Percentiles rank a stretch among this genome's conserved stretches.
Evolutionary conservation across 192 early-diverging fungal species (phyloP).

Genomic region (Anaeromyces robustus): DNA sequence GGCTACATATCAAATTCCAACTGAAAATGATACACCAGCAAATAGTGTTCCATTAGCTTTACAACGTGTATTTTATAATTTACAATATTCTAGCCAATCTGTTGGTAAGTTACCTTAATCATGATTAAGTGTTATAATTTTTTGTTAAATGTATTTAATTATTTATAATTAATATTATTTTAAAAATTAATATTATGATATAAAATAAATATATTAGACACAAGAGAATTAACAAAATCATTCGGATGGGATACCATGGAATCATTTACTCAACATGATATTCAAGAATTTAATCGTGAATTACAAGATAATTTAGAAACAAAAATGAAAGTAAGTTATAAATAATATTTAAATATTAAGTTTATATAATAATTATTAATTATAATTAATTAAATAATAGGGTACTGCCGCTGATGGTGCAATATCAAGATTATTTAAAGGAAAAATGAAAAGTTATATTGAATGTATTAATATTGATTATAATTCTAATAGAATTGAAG

Average conservation of each 20-base stretch:
- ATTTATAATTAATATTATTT: background rate
- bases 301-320: slow-evolving; percentile 91
- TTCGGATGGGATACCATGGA: slow-evolving; percentile 97
- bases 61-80: slow-evolving; percentile 86
- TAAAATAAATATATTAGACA: no score
- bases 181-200: background rate
- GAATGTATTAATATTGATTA: slow-evolving; percentile 89
- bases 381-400: slow-evolving; percentile 14
- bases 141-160: background rate
- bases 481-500: slow-evolving; percentile 84
- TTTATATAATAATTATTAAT: background rate
- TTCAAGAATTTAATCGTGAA: slow-evolving; percentile 96
- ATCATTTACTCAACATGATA: slow-evolving; percentile 94
- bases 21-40: slow-evolving; percentile 68
- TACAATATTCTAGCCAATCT: slow-evolving; percentile 51
- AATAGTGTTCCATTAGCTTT: slow-evolving; percentile 79
- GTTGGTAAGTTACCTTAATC: slow-evolving; percentile 31
- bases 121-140: background rate
- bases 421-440: slow-evolving; percentile 80
- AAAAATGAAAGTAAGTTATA: slow-evolving; percentile 78
- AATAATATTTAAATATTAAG: background rate
- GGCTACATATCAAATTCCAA: slow-evolving; percentile 67
- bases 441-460: slow-evolving; percentile 95
- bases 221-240: slow-evolving; percentile 87
- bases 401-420: slow-evolving; percentile 82